Base-by-base conservation (phyloP, 2,329 filamentous ascomycete genomes). In the Purpureocillium lavendulum region DNA sequence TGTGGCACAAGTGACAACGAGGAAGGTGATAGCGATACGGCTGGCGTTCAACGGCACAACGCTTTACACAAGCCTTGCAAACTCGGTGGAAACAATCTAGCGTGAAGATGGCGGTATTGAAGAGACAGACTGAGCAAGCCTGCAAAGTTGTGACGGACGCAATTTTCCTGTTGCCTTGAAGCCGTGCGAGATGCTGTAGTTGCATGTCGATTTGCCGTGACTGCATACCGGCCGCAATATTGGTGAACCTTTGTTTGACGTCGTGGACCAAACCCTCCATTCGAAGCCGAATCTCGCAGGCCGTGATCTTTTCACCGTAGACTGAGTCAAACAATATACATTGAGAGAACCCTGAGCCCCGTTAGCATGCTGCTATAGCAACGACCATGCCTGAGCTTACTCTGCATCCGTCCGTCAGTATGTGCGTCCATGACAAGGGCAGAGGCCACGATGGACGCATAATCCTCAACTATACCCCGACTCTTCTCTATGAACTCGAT, bases 341-440 rank as follows among this genome's bases (percentile, higher is more conserved):
- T 10, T 32, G 33, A 17, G 15, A 12, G 15, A 40, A 40, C 11
- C 10, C 38, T 40, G 24, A n/a, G 6, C 26, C n/a, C 16, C 15
- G 12, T 35, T 35, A 24, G 15, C 2, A 5, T 26, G 21, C 10
- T 6, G 6, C 10, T 26, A 26, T 10, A 26, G 21, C 21, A 10
- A 26, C 21, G 21, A 26, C 6, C 21, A 6, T 26, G 21, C 21
- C n/a, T 5, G 21, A 26, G 30, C 38, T 36, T 24, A 36, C 38
- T 9, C 14, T 40, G 28, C 16, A 36, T 36, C 21, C 21, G 6
- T 26, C 21, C 21, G 10, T 26, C 21, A 10, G 21, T 26, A 26
- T 26, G 21, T 26, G 35, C 30, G 8, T 41, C 30, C 18, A 41
- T 41, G 9, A 41, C 16, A 7, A 41, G 31, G 7, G 35, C 34